Percentiles rank a stretch among this genome's conserved stretches.
These are phyloP conservation scores for Aspergillus pseudoglaucus DNA, from an alignment of 2,329 filamentous ascomycete species.

Conservation along the genomic window DNA sequence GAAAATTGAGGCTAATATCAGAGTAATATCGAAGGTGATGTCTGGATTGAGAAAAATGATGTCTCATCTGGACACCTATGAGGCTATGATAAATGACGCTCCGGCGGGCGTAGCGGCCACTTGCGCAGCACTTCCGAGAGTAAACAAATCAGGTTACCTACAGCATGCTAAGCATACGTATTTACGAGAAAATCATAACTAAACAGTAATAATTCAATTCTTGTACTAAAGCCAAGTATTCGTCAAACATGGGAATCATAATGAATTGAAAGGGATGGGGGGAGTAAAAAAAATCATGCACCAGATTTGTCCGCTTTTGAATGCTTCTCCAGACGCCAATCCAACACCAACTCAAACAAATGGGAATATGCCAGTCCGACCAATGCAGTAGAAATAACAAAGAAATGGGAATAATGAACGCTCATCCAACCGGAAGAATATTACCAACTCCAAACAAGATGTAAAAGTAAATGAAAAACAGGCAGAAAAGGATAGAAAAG, in stretches of 20 bases:
- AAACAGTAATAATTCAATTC: not conserved
- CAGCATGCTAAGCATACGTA: not conserved
- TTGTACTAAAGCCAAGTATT: not conserved
- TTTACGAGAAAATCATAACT: not conserved
- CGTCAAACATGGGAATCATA: conserved; percentile 5
- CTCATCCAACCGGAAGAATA: not conserved
- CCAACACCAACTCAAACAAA: conserved; percentile 1
- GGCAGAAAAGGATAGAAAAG: conserved; percentile 1
- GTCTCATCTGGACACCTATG: conserved; percentile 25
- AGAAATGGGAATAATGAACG: not conserved
- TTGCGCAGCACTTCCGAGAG: conserved; percentile 20
- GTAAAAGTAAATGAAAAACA: conserved; percentile 1
- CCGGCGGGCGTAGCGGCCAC: conserved; percentile 27
- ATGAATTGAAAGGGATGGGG: not conserved
- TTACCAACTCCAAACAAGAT: not conserved
- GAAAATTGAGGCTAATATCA: too few relatives aligned
- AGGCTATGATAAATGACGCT: conserved; percentile 15
- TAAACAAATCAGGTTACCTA: not conserved
- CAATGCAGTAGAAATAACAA: conserved; percentile 2
- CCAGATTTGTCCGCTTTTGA: conserved; percentile 4
- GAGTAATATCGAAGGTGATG: too few relatives aligned
- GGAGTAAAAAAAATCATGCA: conserved; percentile 1
- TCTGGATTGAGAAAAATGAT: conserved; percentile 1
- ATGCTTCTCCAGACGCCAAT: conserved; percentile 10
- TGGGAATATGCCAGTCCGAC: conserved; percentile 2